Base-by-base conservation (phyloP, 768 basidiomycete species). In the Xerocomus brunneocitrinus region DNA sequence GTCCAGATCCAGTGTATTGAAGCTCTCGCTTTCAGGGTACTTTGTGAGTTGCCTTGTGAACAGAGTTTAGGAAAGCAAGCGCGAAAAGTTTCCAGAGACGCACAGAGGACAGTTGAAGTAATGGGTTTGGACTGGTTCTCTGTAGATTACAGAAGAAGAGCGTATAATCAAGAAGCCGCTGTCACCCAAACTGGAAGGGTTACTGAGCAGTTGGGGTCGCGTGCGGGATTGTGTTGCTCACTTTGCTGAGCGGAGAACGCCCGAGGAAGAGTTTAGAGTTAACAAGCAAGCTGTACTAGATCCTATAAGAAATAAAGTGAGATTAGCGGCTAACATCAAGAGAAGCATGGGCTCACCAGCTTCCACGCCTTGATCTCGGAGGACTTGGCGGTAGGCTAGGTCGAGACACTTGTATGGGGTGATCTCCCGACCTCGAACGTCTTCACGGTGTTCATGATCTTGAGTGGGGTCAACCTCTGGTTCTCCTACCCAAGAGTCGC, bases 281-380 rank as follows among this genome's bases (percentile, higher is more conserved):
- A 90, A 64, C 25, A 92, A 69, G 61, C 87, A 89, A 32, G 88
- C 89, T 0, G 91, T 93, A 65, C 91, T 92, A 10, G 91, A 91
- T 51, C 90, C 90, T 92, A 44, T 9, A 9, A 50, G 27, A 44
- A 47, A 42, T 8, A 12, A 49, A 9, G 38, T 52, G 24, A 58
- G 44, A 52, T 49, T 6, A 16, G 27, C n/a, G 2, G 8, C 38
- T 12, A 4, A 10, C 14, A 46, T 48, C 5, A 49, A 60, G 50
- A 38, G 73, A 67, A 62, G 19, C 8, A 9, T 69, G 65, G 19
- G 49, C 57, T 19, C 55, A 81, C 79, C 79, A 50, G 76, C 79
- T 45, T 70, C 44, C n/a, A 82, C 88, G 41, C 70, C 72, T 58
- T 79, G 76, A 63, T 93, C 89, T 50, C 81, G 73, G 47, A 89